Evolutionary conservation across 768 basidiomycete species (phyloP).

Genomic region (Tricholoma matsutake): DNA sequence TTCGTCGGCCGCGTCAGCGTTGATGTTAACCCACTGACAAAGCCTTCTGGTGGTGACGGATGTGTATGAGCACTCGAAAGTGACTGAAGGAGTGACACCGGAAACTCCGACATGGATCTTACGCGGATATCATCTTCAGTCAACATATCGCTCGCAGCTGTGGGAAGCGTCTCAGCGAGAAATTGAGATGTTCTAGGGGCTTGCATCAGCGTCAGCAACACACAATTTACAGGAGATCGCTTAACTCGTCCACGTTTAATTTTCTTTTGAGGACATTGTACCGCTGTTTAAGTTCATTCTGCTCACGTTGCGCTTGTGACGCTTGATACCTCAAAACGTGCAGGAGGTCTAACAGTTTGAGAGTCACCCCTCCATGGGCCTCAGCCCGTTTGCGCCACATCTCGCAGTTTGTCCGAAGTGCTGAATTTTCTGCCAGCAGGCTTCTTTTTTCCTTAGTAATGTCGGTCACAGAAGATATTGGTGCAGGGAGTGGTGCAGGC

Average conservation of each 20-base stretch:
- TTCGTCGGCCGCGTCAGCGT: not conserved
- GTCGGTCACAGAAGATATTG: constrained; percentile 13
- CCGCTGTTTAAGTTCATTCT: constrained; percentile 34
- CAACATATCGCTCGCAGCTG: not conserved
- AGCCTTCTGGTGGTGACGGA: not conserved
- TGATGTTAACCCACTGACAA: not conserved
- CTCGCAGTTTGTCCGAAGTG: constrained; percentile 39
- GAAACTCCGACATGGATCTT: not conserved
- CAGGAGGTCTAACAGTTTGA: constrained; percentile 43
- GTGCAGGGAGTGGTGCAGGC: constrained; percentile 15
- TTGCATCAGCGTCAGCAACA: not conserved
- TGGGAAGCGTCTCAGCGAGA: not conserved
- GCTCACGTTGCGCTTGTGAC: constrained; percentile 35
- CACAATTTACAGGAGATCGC: not conserved
- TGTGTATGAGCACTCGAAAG: not conserved
- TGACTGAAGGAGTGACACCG: not conserved
- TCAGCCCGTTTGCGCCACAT: constrained; percentile 51
- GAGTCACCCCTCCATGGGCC: constrained; percentile 44
- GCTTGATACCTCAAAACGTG: constrained; percentile 41
- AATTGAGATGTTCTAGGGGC: not conserved
- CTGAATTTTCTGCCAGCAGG: constrained; percentile 41
- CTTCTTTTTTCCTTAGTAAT: constrained; percentile 35
- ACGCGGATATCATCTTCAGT: not conserved
- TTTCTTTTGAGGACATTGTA: constrained; percentile 17
- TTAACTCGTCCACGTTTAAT: constrained; percentile 12